Evolutionary conservation across 148 eudicot species (phyloP).

Genomic region (Heliamphora exappendiculata): DNA sequence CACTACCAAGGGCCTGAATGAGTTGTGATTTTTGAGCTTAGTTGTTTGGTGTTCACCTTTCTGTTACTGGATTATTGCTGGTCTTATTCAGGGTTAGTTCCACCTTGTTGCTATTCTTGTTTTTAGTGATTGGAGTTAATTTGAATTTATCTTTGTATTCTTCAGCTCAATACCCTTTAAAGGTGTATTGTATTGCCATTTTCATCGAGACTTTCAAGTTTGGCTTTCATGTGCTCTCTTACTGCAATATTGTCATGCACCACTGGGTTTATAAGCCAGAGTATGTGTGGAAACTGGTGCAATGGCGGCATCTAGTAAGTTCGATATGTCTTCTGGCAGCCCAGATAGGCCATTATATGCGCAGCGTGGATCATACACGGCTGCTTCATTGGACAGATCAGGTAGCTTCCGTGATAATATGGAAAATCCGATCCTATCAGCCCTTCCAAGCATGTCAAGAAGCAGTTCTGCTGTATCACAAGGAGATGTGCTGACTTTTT

Average conservation of each 20-base stretch:
- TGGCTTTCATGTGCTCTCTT: constrained; percentile 29
- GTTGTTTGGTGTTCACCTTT: background rate
- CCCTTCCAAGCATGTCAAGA: constrained; percentile 61
- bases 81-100: constrained; percentile 1
- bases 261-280: constrained; percentile 26
- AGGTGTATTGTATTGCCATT: constrained; percentile 9
- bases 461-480: constrained; percentile 41
- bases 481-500: constrained; percentile 45
- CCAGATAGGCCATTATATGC: constrained; percentile 48
- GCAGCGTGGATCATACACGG: constrained; percentile 41
- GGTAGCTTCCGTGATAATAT: constrained; percentile 54
- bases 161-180: constrained; percentile 1
- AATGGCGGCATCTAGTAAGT: constrained; percentile 64
- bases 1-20: background rate
- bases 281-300: constrained; percentile 31
- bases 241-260: constrained; percentile 42
- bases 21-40: background rate
- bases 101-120: background rate
- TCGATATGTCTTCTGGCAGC: constrained; percentile 48
- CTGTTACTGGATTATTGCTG: background rate
- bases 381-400: constrained; percentile 51
- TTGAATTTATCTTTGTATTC: background rate
- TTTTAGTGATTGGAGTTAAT: background rate
- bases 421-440: constrained; percentile 51
- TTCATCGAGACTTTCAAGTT: constrained; percentile 5